Evolutionary conservation across 305 asterid genomes (phyloP).

Genomic region (Fraxinus sp.): DNA sequence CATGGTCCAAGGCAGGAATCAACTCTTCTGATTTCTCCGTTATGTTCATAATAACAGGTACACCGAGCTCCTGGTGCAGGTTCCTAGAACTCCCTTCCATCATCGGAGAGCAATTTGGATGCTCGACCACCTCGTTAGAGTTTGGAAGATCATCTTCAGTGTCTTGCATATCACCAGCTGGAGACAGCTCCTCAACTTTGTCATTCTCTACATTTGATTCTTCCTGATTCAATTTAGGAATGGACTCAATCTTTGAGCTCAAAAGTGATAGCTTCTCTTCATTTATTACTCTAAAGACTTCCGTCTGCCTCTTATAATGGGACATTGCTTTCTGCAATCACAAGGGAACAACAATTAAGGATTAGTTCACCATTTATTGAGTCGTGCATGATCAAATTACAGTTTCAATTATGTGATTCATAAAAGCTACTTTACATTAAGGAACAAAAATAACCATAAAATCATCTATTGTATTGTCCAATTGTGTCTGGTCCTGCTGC

Average conservation of each 20-base stretch:
- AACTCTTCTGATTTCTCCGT: conserved; percentile 36
- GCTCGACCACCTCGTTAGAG: conserved; percentile 29
- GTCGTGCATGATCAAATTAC: not conserved
- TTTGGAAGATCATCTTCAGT: conserved; percentile 30
- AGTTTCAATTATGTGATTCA: not conserved
- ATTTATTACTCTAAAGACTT: conserved; percentile 26
- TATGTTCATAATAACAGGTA: conserved; percentile 21
- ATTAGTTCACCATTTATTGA: not conserved
- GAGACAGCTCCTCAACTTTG: conserved; percentile 33
- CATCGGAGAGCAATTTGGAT: conserved; percentile 26
- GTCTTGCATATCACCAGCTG: conserved; percentile 30
- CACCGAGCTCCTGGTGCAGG: conserved; percentile 29
- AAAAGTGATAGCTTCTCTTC: conserved; percentile 30
- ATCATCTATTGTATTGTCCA: not conserved
- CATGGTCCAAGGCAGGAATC: conserved; percentile 21
- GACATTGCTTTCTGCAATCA: conserved; percentile 72
- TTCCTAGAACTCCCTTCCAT: conserved; percentile 27
- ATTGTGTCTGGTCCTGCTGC: not conserved
- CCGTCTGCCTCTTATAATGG: conserved; percentile 63
- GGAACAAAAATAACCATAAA: not conserved
- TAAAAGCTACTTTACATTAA: not conserved
- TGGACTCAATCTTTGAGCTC: conserved; percentile 17
- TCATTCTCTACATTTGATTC: conserved; percentile 26
- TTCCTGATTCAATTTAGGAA: conserved; percentile 33
- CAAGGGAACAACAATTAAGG: not conserved